Base-by-base conservation (phyloP, 2,329 filamentous ascomycete genomes). In the Hypomyces rosellus region DNA sequence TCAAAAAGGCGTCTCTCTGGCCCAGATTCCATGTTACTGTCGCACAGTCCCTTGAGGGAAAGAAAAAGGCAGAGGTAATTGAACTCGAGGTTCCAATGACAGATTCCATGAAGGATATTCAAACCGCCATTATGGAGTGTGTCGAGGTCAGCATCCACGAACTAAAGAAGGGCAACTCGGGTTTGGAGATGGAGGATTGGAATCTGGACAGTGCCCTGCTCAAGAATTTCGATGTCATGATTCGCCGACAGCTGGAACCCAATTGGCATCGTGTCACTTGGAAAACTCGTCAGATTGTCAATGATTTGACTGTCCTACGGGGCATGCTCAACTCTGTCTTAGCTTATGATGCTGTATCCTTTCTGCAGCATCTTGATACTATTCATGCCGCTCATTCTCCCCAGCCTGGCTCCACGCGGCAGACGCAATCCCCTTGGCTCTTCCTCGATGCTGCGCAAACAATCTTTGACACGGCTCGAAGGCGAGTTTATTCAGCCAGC, bases 211-310 rank as follows among this genome's bases (percentile, higher is more conserved):
- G 88, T 63, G 92, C 92, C 34, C 71, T 97, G 54, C 86, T 96
- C 57, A 88, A 86, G 63, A 95, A 90, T 61, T 99, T 99, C 65
- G 93, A 97, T 65, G 75, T 88, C 53, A 86, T 91, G 49, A 84
- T 99, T 46, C 81, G 92, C 54, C 81, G 91, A 51, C 93, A 99
- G 67, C 74, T 99, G 15, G 91, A 97, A 63, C 91, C 92, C 4
- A 91, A 97, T 52, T 99, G 93, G 93, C 93, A 99, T 71, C 83
- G 93, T 48, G 88, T 96, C 46, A 96, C 88, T 66, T 95, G 88
- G 77, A 90, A 93, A 68, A 97, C 92, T 2, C 89, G 87, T 61
- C 91, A 96, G 68, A 96, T 99, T 58, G 92, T 95, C 50, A 86
- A 85, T 60, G 93, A 97, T 64, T 68, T 99, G 58, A 86, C 85